Base-by-base conservation (phyloP, 2,329 filamentous ascomycete species). In the Fusarium avenaceum region DNA sequence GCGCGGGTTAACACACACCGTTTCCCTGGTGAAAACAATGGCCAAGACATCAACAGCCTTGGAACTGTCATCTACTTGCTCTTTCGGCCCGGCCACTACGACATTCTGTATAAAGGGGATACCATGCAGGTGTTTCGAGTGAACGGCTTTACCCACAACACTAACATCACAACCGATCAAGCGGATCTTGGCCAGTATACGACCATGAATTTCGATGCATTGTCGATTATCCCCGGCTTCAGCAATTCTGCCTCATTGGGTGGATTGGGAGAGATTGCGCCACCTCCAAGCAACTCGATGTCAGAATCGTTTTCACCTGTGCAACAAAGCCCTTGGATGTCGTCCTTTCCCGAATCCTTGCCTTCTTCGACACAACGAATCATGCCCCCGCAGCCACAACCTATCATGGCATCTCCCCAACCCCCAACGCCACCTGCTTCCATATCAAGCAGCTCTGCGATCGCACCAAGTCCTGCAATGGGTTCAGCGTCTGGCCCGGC, bases 31-130 rank as follows among this genome's bases (percentile, higher is more conserved):
- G 86, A 86, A 43, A 80, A 82, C 15, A 84, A 83, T 54, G 77
- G 75, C 5, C 81, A 83, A 54, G 81, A 83, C 52, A 72, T 78
- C 43, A 77, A 79, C 17, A 74, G 76, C 1, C 73, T 85, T 1
- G 85, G 82, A 0, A 83, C 84, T 26, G 83, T 86, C 32, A 86
- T 90, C 35, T 83, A 87, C 70, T 81, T 86, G 63, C 85, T 84
- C 75, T 94, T 81, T 86, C 89, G 82, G 76, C 96, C 83, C 42
- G 93, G 93, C 63, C 96, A 98, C 80, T 99, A 98, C 79, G 96
- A 98, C 78, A 90, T 99, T 64, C 85, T 98, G 33, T 99, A 99
- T 83, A 90, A 88, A 13, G 75, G 78, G 2, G 65, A 78, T 14
- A 72, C 78, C 24, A 60, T 89, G 44, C 86, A 87, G 67, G 84